Conservation (phyloP, 306 rosid genomes). For the Fragaria iinumae region DNA sequence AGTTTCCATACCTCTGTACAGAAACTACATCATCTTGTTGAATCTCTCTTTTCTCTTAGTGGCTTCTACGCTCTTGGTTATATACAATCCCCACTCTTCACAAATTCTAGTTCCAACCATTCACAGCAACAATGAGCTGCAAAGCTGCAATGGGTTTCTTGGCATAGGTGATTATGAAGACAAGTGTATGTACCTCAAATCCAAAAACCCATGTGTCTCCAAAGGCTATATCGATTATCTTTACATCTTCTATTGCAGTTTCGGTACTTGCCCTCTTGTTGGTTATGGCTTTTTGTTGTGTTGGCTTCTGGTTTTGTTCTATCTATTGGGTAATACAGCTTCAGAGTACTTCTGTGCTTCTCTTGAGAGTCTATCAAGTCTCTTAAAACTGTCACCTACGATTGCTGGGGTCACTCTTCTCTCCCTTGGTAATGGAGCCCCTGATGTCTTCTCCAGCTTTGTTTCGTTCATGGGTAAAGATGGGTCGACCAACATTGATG, state of each 20-base stretch:
- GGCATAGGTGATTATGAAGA: constrained; percentile 33
- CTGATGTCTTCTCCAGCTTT: constrained; percentile 77
- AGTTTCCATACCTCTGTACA: constrained; percentile 6
- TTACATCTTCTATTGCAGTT: constrained; percentile 58
- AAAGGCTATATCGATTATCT: constrained; percentile 77
- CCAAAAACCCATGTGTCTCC: constrained; percentile 44
- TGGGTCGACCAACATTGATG: constrained; percentile 32
- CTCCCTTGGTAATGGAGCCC: constrained; percentile 87
- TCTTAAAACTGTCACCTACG: constrained; percentile 68
- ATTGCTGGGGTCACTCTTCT: constrained; percentile 92
- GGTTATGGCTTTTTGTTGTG: constrained; percentile 45
- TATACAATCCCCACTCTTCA: constrained; percentile 31
- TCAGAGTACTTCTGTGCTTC: constrained; percentile 73
- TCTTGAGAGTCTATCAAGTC: constrained; percentile 55
- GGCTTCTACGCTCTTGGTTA: constrained; percentile 28
- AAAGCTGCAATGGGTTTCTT: constrained; percentile 37
- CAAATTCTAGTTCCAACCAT: constrained; percentile 25
- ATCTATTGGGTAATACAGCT: constrained; percentile 76
- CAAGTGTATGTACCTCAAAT: constrained; percentile 55
- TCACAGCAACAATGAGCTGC: constrained; percentile 1
- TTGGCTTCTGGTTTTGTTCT: constrained; percentile 77
- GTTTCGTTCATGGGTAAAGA: constrained; percentile 62
- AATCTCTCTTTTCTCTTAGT: constrained; percentile 44
- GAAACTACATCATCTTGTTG: constrained; percentile 36
- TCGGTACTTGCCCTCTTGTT: constrained; percentile 42